These are phyloP conservation scores for Aspergillus phoenicis DNA, from an alignment of 2,329 filamentous ascomycete species.

Conservation along the genomic window DNA sequence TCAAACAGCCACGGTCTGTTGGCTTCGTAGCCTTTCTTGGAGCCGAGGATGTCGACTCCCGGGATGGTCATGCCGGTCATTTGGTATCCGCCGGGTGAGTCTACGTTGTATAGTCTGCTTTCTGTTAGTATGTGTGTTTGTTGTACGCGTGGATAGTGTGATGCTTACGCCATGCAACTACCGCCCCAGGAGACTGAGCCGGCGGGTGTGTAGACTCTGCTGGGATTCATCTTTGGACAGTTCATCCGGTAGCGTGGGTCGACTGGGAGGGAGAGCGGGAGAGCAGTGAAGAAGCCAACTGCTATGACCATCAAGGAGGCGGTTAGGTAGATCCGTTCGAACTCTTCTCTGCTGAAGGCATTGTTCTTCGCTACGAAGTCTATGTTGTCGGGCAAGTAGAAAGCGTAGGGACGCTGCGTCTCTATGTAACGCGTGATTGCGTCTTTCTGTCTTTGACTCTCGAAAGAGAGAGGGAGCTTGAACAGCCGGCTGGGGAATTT, in stretches of 20 bases:
- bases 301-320: conserved; percentile 56
- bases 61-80: conserved; percentile 57
- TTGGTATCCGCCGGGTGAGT: conserved; percentile 60
- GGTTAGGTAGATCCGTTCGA: conserved; percentile 55
- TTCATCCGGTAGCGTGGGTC: conserved; percentile 58
- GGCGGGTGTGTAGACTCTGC: conserved; percentile 59
- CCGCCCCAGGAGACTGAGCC: conserved; percentile 61
- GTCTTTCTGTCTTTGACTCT: conserved; percentile 44
- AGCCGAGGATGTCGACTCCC: conserved; percentile 57
- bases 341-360: conserved; percentile 51
- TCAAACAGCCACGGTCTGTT: conserved; percentile 58
- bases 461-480: conserved; percentile 49
- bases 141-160: not conserved
- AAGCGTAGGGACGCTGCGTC: conserved; percentile 62
- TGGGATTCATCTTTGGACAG: conserved; percentile 60
- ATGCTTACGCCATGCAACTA: conserved; percentile 49
- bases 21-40: conserved; percentile 52
- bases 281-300: conserved; percentile 59
- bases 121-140: not conserved
- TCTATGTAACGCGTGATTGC: conserved; percentile 64
- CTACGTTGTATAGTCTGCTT: conserved; percentile 56
- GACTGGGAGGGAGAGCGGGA: conserved; percentile 56
- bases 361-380: conserved; percentile 61
- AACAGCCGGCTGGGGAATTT: conserved; percentile 50
- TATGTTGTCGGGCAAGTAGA: conserved; percentile 65